These are phyloP conservation scores for Endogone sp. DNA, from an alignment of 192 early-diverging fungal genomes.

Conservation along the genomic window DNA sequence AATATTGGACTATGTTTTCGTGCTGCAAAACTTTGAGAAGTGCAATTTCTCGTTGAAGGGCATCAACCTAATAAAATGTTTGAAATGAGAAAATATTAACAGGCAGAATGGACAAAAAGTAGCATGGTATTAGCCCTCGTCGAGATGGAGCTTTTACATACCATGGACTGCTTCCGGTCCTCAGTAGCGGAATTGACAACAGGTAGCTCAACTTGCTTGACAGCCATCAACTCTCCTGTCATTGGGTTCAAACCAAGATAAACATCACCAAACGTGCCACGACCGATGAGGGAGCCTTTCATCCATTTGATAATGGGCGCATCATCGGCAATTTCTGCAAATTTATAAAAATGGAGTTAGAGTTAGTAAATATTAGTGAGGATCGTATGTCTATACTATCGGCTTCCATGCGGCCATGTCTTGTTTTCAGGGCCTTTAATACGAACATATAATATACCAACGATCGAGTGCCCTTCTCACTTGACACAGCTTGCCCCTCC, in stretches of 20 bases:
- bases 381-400: too few relatives aligned
- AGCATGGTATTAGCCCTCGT: neutral
- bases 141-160: constrained; percentile 7
- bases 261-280: constrained; percentile 95
- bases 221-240: constrained; percentile 92
- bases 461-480: too few relatives aligned
- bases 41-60: constrained; percentile 85
- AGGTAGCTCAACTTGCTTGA: constrained; percentile 91
- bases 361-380: too few relatives aligned
- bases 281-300: constrained; percentile 86
- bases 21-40: constrained; percentile 90
- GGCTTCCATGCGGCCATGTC: too few relatives aligned
- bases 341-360: too few relatives aligned
- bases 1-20: constrained; percentile 94
- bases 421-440: too few relatives aligned
- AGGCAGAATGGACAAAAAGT: neutral
- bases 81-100: neutral
- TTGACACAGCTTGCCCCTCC: too few relatives aligned
- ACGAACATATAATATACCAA: too few relatives aligned
- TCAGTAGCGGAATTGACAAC: constrained; percentile 64
- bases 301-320: constrained; percentile 61
- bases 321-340: constrained; percentile 7
- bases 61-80: constrained; percentile 50
- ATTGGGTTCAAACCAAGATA: constrained; percentile 87
- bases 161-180: constrained; percentile 73